Conservation (phyloP, 2,329 filamentous ascomycete genomes). For the Polytolypa hystricis region DNA sequence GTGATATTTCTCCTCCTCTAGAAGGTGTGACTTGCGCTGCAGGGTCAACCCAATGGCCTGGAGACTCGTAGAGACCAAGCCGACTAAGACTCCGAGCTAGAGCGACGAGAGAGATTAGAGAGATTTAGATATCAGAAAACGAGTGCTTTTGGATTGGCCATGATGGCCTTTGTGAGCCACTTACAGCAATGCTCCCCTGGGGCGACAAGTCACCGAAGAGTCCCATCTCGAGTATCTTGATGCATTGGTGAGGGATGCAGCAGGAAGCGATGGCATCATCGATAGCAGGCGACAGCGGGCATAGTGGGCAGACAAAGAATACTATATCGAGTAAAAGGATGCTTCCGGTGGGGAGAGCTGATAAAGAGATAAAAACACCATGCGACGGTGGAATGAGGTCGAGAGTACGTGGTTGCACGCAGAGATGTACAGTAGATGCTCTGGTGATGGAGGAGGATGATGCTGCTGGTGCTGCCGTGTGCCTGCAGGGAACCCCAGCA, state of each 20-base stretch:
- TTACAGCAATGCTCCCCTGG: constrained; percentile 63
- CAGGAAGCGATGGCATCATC: constrained; percentile 28
- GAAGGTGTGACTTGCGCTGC: constrained; percentile 93
- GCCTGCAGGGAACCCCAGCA: too few species aligned
- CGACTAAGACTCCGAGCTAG: constrained; percentile 85
- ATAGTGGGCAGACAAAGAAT: too few species aligned
- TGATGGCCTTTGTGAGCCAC: constrained; percentile 25
- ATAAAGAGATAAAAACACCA: too few species aligned
- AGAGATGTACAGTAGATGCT: too few species aligned
- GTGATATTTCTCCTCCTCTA: constrained; percentile 84
- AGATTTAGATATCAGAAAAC: constrained; percentile 2
- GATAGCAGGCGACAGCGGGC: too few species aligned
- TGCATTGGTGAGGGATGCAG: constrained; percentile 25
- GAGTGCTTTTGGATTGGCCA: too few species aligned
- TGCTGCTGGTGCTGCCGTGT: too few species aligned
- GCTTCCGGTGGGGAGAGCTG: too few species aligned
- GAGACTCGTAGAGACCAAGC: constrained; percentile 82
- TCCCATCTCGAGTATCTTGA: constrained; percentile 46
- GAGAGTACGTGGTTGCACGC: too few species aligned
- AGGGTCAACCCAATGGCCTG: constrained; percentile 92
- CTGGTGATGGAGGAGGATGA: too few species aligned
- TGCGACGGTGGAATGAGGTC: too few species aligned
- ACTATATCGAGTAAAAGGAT: too few species aligned
- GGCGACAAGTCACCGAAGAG: constrained; percentile 65
- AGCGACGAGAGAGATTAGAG: constrained; percentile 11